Evolutionary conservation across 768 basidiomycete genomes (phyloP), one percentile per base, ranked within the genome.

Genomic region (Rhizopogon sp.): DNA sequence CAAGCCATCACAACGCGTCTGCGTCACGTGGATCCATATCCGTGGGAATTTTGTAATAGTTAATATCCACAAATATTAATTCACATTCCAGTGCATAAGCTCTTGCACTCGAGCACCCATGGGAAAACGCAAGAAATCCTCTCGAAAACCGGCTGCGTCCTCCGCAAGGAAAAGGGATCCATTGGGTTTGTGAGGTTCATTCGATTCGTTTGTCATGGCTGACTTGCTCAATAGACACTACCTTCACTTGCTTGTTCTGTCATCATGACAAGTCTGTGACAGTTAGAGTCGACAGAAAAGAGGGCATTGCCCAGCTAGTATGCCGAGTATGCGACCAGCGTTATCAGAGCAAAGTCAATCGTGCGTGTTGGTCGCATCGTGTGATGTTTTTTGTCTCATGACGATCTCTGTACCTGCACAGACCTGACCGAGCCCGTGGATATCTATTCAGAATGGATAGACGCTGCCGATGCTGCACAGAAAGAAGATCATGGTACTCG

Each of bases 91-190:
- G 10, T 25, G 29, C n/a, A 43, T 43, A 14, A 31, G 20, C 46
- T 43, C 46, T 37, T 50, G 42, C 58, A 52, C 52, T 56, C 49
- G 51, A 10, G 61, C 52, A 33, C 64, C 60, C 56, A 93, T 93
- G 91, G 91, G 91, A 56, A 93, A 93, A 72, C 85, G 91, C 61
- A 93, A 93, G 74, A 93, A 93, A 70, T 90, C 92, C 0, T 84
- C 90, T 17, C 82, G 88, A 66, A 91, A 92, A 61, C 88, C 90
- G 6, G 81, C 78, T 37, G 81, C 82, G 1, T 79, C 79, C 51
- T 80, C 82, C 44, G 74, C 87, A 6, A 79, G 83, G 60, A 81
- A 77, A 61, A 84, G 82, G 66, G 83, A 84, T 2, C 86, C 90
- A 4, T 76, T 93, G 13, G 92, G 91, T 92, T 50, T 56, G 58